phyloP scores from a whole-genome alignment of 805 yeast species.

The Monosporozyma solicola region DNA sequence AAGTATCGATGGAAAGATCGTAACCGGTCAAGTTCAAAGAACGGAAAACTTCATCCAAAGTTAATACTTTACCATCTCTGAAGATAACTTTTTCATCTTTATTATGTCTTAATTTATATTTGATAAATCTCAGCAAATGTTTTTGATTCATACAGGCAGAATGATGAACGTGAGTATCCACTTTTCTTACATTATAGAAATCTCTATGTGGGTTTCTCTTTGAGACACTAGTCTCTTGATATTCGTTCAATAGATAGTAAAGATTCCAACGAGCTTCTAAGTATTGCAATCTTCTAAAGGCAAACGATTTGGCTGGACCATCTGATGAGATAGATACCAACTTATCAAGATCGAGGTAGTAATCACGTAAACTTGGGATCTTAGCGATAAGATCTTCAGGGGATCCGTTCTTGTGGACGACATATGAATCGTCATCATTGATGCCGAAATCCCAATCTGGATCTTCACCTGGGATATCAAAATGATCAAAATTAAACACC shows the following conservation, averaged over 20 bases:
- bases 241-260: constrained; percentile 80
- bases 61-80: constrained; percentile 84
- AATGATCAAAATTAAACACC: constrained; percentile 35
- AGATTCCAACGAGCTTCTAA: constrained; percentile 95
- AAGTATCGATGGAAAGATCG: constrained; percentile 89
- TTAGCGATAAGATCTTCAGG: constrained; percentile 36
- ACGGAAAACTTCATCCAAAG: constrained; percentile 82
- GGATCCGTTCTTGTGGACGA: constrained; percentile 38
- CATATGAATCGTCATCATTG: constrained; percentile 62
- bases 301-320: constrained; percentile 95
- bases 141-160: constrained; percentile 99
- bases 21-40: constrained; percentile 88
- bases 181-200: constrained; percentile 37
- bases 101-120: constrained; percentile 79
- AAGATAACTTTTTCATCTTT: constrained; percentile 86
- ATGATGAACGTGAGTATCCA: constrained; percentile 90
- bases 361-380: constrained; percentile 81
- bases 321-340: constrained; percentile 73
- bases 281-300: constrained; percentile 86
- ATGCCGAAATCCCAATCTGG: constrained; percentile 47
- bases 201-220: constrained; percentile 93
- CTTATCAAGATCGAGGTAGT: constrained; percentile 71
- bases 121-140: constrained; percentile 87
- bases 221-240: constrained; percentile 82
- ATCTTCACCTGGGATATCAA: constrained; percentile 36